Percentiles rank a stretch among this genome's conserved stretches.
Conservation (phyloP, 2,329 filamentous ascomycete species). For the Metarhizium humberi region DNA sequence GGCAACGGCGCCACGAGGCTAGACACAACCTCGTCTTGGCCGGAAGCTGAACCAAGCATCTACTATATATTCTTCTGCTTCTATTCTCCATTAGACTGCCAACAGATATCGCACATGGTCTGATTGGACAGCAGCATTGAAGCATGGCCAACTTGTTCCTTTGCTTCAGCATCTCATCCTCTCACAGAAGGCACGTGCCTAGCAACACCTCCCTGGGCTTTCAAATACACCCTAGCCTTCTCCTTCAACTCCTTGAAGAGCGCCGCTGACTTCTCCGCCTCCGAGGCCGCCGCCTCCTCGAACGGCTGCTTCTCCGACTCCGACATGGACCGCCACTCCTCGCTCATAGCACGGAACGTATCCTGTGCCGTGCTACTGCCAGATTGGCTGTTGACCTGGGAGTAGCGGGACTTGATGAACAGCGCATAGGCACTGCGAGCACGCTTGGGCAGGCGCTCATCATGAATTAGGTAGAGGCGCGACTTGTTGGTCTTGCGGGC, state of each 20-base stretch:
- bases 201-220: slow-evolving; percentile 5
- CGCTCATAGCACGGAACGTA: slow-evolving; percentile 13
- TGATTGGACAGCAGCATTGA: not conserved
- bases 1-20: too few species aligned
- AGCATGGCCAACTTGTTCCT: not conserved
- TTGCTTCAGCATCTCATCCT: not conserved
- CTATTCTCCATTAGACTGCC: not conserved
- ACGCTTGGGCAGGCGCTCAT: slow-evolving; percentile 38
- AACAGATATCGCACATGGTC: not conserved
- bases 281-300: slow-evolving; percentile 17
- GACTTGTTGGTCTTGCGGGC: slow-evolving; percentile 23
- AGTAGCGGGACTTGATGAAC: slow-evolving; percentile 30
- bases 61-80: not conserved
- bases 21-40: too few species aligned
- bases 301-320: slow-evolving; percentile 32
- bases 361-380: slow-evolving; percentile 9
- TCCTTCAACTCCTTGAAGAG: slow-evolving; percentile 19
- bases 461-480: slow-evolving; percentile 24
- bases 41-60: too few species aligned
- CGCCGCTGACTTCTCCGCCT: slow-evolving; percentile 6
- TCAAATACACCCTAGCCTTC: slow-evolving; percentile 14
- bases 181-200: slow-evolving; percentile 5
- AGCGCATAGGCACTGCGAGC: slow-evolving; percentile 21
- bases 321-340: slow-evolving; percentile 35
- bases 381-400: slow-evolving; percentile 14